A percentile compares a stretch with the other conserved stretches of the same genome.
Conservation (phyloP, 192 early-diverging fungal genomes). For the Mortierella alpina region DNA sequence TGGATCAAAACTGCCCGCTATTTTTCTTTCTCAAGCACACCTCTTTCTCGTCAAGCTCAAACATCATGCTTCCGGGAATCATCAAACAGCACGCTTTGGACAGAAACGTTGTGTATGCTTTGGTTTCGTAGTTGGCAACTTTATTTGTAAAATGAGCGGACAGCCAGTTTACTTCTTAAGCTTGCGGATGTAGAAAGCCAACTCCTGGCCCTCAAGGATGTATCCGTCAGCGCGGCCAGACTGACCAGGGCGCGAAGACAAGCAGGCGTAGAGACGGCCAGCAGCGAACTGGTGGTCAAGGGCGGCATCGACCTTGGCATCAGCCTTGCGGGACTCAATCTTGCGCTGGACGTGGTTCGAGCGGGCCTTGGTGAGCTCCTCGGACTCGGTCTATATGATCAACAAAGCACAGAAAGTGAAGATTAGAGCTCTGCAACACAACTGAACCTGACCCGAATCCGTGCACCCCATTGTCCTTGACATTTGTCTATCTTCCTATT, state of each 20-base stretch:
- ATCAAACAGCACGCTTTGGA: too few relatives aligned
- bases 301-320: slow-evolving; percentile 83
- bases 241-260: slow-evolving; percentile 97
- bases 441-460: too few relatives aligned
- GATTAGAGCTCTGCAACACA: too few relatives aligned
- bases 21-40: slow-evolving; percentile 12
- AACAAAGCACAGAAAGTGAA: too few relatives aligned
- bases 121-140: slow-evolving; percentile 10
- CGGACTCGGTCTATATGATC: slow-evolving; percentile 58
- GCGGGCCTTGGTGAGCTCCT: slow-evolving; percentile 78
- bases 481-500: too few relatives aligned
- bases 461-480: too few relatives aligned
- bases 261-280: slow-evolving; percentile 91
- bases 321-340: slow-evolving; percentile 83
- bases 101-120: neutral
- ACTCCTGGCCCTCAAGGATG: slow-evolving; percentile 99
- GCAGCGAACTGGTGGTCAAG: slow-evolving; percentile 95
- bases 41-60: neutral
- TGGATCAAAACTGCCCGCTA: slow-evolving; percentile 27
- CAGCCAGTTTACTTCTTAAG: slow-evolving; percentile 54
- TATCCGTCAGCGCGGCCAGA: slow-evolving; percentile 97
- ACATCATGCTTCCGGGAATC: neutral
- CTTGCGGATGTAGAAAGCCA: slow-evolving; percentile 92
- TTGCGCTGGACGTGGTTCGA: slow-evolving; percentile 91
- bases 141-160: slow-evolving; percentile 25